Evolutionary conservation across 495 filamentous ascomycete genomes (phyloP), one percentile per base, ranked within the genome.

Genomic region (Penicillium canescens): DNA sequence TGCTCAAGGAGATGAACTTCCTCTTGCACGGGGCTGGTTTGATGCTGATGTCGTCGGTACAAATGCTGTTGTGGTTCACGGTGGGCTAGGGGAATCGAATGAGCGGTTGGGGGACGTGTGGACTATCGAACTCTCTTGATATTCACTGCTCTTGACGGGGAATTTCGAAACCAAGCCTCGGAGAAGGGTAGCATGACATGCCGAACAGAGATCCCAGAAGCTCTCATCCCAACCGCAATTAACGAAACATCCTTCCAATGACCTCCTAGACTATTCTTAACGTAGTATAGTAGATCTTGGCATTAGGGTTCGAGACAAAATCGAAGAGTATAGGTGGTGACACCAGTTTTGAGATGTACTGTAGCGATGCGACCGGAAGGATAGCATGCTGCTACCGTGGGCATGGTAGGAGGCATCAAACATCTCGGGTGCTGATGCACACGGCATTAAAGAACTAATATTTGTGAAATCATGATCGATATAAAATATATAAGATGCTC

Each of bases 51-150:
- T 72, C 26, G 28, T 60, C 4, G 41, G 40, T 28, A 54, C 51
- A 13, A 54, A 61, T 24, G 56, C 46, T 6, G 53, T 82, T 39
- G 60, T 79, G 5, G 63, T 82, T 7, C 71, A 75, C 49, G 79
- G 79, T 24, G 80, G 80, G 3, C 60, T 82, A 0, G 69, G 55
- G 4, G 69, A 78, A 45, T 56, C 70, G 6, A 82, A 81, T 61
- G 57, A 72, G 26, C 70, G 79, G 12, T 56, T 78, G 43, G 70
- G 58, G 1, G 79, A 82, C 60, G 64, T 72, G 9, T 81, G 78
- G 78, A 68, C 26, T n/a, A n/a, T 65, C 16, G 39, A 63, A 24
- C 34, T 65, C 34, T 34, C 13, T 63, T 53, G 36, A 52, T n/a
- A 24, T 18, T 18, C 18, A 18, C 18, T 18, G 18, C 1, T 18